These are phyloP conservation scores for Jamesozyma lodderae DNA, from an alignment of 805 yeast genomes.

Conservation along the genomic window DNA sequence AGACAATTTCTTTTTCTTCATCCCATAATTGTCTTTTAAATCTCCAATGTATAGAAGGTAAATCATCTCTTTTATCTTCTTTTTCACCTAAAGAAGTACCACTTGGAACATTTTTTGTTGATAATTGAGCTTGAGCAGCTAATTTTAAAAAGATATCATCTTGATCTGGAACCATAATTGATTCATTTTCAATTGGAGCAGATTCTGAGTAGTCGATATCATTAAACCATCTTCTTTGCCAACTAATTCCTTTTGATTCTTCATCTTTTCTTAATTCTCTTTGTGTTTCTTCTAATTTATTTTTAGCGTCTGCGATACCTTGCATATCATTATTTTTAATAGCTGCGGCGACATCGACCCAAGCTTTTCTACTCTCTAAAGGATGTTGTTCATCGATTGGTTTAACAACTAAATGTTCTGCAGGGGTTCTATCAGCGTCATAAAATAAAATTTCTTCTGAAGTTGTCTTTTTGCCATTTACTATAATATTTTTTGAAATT, in stretches of 20 bases:
- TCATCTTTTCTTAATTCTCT: conserved; percentile 76
- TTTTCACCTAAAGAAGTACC: conserved; percentile 53
- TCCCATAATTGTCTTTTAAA: conserved; percentile 48
- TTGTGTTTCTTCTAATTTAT: conserved; percentile 76
- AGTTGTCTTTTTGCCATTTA: conserved; percentile 4
- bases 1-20: conserved; percentile 48
- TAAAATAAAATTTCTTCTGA: conserved; percentile 39
- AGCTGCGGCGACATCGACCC: conserved; percentile 86
- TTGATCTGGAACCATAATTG: conserved; percentile 22
- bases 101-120: conserved; percentile 58
- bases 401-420: conserved; percentile 61
- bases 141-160: conserved; percentile 36
- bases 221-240: conserved; percentile 85
- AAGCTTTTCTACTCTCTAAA: conserved; percentile 85
- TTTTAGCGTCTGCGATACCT: conserved; percentile 64
- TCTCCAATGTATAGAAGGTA: conserved; percentile 61
- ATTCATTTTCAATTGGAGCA: conserved; percentile 16
- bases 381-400: conserved; percentile 74
- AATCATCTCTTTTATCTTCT: conserved; percentile 40
- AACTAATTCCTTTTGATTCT: conserved; percentile 49
- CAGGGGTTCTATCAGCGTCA: conserved; percentile 47
- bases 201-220: conserved; percentile 34
- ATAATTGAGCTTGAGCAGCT: conserved; percentile 44
- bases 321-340: conserved; percentile 70
- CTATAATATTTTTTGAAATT: conserved; percentile 44